Percentiles rank a stretch among this genome's conserved stretches.
These are phyloP conservation scores for Monosporascus sp. DNA, from an alignment of 2,329 filamentous ascomycete species.

Conservation along the genomic window DNA sequence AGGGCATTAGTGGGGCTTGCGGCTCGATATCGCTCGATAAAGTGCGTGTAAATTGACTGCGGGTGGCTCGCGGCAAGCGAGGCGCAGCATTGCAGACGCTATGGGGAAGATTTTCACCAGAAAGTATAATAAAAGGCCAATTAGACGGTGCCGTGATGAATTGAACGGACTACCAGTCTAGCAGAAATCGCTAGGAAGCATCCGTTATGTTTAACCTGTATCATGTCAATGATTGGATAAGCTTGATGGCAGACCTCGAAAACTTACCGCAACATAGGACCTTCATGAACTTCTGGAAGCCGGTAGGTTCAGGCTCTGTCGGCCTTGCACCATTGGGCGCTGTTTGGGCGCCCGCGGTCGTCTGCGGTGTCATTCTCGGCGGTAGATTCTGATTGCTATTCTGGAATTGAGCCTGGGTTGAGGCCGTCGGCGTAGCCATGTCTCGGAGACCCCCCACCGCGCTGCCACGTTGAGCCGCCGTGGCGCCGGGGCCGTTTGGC, in stretches of 20 bases:
- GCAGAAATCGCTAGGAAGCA: constrained; percentile 23
- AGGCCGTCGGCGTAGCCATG: constrained; percentile 78
- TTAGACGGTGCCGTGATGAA: constrained; percentile 18
- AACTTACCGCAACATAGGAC: constrained; percentile 79
- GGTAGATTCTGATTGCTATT: constrained; percentile 87
- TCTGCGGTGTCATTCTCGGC: constrained; percentile 56
- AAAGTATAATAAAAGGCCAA: constrained; percentile 25
- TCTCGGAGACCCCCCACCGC: constrained; percentile 69
- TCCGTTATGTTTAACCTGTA: constrained; percentile 21
- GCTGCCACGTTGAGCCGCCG: constrained; percentile 72
- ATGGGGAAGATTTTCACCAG: constrained; percentile 10
- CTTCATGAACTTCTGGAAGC: constrained; percentile 91
- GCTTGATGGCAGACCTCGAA: not conserved
- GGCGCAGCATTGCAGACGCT: constrained; percentile 12
- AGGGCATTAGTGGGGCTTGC: not conserved
- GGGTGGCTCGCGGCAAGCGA: too few relatives aligned
- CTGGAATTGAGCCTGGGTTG: constrained; percentile 94
- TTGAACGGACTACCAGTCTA: constrained; percentile 26
- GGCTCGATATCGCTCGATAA: not conserved
- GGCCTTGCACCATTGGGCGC: constrained; percentile 50
- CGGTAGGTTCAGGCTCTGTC: constrained; percentile 69
- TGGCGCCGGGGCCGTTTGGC: constrained; percentile 72
- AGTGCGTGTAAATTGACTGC: not conserved
- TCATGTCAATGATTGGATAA: not conserved
- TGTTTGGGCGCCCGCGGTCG: constrained; percentile 54